Percentiles rank a stretch among this genome's conserved stretches.
Evolutionary conservation across 805 yeast genomes (phyloP).

Genomic region (Yarrowia porcina): DNA sequence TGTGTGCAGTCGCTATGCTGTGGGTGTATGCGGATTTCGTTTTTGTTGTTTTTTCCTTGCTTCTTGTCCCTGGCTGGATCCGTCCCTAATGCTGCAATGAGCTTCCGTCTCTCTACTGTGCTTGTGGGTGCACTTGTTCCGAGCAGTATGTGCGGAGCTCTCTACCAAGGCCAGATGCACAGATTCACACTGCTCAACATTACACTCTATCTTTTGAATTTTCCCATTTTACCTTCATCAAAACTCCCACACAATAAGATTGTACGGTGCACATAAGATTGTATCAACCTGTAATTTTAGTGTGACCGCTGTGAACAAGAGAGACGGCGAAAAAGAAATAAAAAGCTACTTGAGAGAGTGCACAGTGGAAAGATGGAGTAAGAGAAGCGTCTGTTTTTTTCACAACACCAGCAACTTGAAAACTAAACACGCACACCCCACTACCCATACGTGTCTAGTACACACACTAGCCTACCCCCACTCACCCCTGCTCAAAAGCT

Average conservation of each 20-base stretch:
- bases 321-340: background rate
- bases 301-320: background rate
- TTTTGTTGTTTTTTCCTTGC: background rate
- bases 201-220: constrained; percentile 13
- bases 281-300: background rate
- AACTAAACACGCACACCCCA: no score
- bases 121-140: no score
- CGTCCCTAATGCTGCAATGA: no score
- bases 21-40: no score
- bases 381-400: no score
- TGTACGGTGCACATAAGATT: constrained; percentile 13
- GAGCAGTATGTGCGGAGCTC: background rate
- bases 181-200: constrained; percentile 23
- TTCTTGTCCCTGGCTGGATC: background rate
- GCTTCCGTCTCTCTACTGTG: no score
- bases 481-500: no score
- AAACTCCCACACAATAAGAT: constrained; percentile 13
- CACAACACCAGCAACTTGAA: no score
- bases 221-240: background rate
- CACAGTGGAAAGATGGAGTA: no score
- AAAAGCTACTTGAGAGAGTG: no score
- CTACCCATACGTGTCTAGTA: background rate
- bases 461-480: background rate
- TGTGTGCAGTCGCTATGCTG: no score
- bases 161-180: constrained; percentile 9